Evolutionary conservation across 73 alveolate species (phyloP).

Genomic region (Paramecium biaurelia): DNA sequence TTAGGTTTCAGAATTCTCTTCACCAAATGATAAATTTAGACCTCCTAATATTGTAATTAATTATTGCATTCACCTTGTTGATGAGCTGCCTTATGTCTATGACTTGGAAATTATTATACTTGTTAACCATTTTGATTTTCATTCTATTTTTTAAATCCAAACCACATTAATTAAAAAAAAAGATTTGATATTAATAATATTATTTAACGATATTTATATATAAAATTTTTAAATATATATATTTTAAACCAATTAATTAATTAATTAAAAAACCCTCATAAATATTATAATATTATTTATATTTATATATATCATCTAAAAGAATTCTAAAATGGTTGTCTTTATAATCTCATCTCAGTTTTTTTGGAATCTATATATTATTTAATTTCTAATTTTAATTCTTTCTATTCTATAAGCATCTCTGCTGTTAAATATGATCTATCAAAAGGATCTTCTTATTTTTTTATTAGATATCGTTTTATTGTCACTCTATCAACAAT

Average conservation of each 20-base stretch:
- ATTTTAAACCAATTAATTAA: neutral
- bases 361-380: too few relatives aligned
- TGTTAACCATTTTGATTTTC: neutral
- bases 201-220: neutral
- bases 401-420: neutral
- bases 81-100: constrained; percentile 32
- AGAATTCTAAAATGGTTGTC: too few relatives aligned
- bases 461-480: neutral
- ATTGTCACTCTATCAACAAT: neutral
- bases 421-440: neutral
- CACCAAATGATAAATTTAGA: neutral
- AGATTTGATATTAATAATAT: constrained; percentile 33
- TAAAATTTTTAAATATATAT: neutral
- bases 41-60: neutral
- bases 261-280: neutral
- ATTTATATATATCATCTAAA: too few relatives aligned
- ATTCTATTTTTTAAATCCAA: neutral
- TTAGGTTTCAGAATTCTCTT: neutral
- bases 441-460: neutral
- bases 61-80: neutral
- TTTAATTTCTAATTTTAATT: neutral
- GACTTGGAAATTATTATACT: neutral
- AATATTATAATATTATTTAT: too few relatives aligned
- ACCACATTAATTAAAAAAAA: neutral
- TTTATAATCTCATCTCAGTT: too few relatives aligned